These are phyloP conservation scores for Leccinum aurantiacum DNA, from an alignment of 768 basidiomycete genomes.

Conservation along the genomic window DNA sequence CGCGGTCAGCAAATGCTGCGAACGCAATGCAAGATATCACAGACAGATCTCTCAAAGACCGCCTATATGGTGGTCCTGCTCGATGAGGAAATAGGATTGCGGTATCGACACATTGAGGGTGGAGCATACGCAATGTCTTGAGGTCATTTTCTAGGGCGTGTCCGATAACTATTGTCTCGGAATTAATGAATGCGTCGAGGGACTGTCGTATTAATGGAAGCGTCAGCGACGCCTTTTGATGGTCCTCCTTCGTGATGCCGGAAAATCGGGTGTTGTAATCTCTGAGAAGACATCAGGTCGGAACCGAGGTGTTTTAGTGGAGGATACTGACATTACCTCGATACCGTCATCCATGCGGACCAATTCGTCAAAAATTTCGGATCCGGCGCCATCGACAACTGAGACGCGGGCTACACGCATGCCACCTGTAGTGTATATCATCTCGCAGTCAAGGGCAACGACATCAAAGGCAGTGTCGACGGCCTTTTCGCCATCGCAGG, in stretches of 20 bases:
- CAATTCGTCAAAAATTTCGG: conserved; percentile 77
- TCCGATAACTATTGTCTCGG: conserved; percentile 85
- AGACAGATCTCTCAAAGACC: conserved; percentile 81
- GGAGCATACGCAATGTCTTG: conserved; percentile 84
- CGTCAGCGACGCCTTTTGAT: conserved; percentile 62
- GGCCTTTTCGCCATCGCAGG: not conserved
- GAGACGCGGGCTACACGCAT: conserved; percentile 90
- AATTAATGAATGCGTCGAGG: conserved; percentile 68
- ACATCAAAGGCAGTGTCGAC: conserved; percentile 60
- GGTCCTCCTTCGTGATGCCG: conserved; percentile 63
- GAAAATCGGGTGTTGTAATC: conserved; percentile 94
- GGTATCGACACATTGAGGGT: conserved; percentile 85
- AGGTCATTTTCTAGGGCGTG: conserved; percentile 94
- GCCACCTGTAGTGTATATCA: conserved; percentile 94
- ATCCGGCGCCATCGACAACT: conserved; percentile 75
- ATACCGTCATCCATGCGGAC: conserved; percentile 81
- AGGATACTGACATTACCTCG: conserved; percentile 61
- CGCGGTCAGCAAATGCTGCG: conserved; percentile 10
- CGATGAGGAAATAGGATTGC: conserved; percentile 84
- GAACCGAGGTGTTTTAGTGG: not conserved
- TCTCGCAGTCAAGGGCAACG: conserved; percentile 93
- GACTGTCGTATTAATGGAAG: conserved; percentile 65
- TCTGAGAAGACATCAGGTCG: conserved; percentile 39
- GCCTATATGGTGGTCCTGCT: conserved; percentile 70
- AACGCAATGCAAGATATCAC: conserved; percentile 8